These are phyloP conservation scores for Eragrostis nindensis DNA, from an alignment of 176 grass and related monocot species.

Conservation along the genomic window DNA sequence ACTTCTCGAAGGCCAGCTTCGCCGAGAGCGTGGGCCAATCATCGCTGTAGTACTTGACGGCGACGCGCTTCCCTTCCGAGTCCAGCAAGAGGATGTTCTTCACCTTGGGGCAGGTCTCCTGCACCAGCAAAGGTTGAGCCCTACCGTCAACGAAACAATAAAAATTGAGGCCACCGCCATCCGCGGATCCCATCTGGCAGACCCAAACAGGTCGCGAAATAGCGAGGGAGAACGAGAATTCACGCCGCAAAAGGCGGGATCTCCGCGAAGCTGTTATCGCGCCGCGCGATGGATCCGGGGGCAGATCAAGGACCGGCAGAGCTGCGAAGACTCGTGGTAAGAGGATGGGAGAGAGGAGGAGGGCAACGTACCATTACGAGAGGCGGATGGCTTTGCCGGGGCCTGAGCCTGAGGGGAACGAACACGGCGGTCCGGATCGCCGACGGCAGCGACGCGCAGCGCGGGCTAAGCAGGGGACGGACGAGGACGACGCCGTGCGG, in stretches of 20 bases:
- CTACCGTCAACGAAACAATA: not conserved
- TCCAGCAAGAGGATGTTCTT: conserved; percentile 87
- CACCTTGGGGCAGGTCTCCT: conserved; percentile 68
- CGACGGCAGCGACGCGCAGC: conserved; percentile 8
- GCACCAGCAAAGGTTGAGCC: conserved; percentile 3
- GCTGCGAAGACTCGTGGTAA: not conserved
- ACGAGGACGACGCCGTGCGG: not conserved
- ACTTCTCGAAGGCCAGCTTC: conserved; percentile 89
- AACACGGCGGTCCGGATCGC: conserved; percentile 6
- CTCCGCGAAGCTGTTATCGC: not conserved
- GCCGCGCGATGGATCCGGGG: conserved; percentile 33
- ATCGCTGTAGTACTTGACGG: conserved; percentile 89
- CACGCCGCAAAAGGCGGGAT: not conserved
- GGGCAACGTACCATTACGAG: conserved; percentile 37
- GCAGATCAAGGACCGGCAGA: not conserved
- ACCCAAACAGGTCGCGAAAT: not conserved
- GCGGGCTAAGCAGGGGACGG: not conserved
- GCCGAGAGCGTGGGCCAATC: conserved; percentile 73
- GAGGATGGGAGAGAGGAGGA: not conserved
- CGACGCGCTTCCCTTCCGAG: conserved; percentile 89
- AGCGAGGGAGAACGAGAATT: not conserved
- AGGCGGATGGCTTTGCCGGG: not conserved
- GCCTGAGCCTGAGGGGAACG: not conserved
- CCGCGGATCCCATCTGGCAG: conserved; percentile 11
- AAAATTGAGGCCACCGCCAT: not conserved